Conservation (phyloP, 306 rosid species). For the Cajanus cajan region DNA sequence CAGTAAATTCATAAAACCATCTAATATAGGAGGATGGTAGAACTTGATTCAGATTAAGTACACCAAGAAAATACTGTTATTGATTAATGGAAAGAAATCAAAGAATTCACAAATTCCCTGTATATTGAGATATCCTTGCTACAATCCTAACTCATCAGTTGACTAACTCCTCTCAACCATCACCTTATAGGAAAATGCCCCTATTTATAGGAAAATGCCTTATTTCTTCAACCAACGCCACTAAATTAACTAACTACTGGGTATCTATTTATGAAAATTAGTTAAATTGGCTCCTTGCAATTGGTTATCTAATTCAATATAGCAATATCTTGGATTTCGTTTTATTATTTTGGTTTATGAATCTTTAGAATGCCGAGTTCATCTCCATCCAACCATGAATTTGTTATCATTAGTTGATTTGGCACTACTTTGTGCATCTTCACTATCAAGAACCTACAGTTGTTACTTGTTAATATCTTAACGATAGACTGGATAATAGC, state of each 20-base stretch:
- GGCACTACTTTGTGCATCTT: neutral
- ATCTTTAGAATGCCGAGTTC: neutral
- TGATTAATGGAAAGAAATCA: neutral
- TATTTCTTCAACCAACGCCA: neutral
- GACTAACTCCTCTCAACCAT: neutral
- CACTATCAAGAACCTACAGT: neutral
- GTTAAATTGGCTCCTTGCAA: neutral
- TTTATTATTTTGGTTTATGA: neutral
- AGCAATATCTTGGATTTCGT: neutral
- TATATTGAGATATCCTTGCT: neutral
- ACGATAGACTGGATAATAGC: neutral
- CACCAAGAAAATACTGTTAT: neutral
- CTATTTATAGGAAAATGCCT: neutral
- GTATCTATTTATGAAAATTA: neutral
- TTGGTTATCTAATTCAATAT: conserved; percentile 20
- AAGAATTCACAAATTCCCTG: neutral
- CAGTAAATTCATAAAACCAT: conserved; percentile 11
- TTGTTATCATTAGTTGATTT: conserved; percentile 2
- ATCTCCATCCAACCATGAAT: neutral
- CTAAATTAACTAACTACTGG: neutral
- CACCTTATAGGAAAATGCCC: neutral
- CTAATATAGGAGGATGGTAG: neutral
- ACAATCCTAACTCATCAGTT: neutral
- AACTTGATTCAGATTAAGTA: neutral
- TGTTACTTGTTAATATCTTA: neutral